Conservation (phyloP, 495 filamentous ascomycete species). For the Podospora fimiseda region DNA sequence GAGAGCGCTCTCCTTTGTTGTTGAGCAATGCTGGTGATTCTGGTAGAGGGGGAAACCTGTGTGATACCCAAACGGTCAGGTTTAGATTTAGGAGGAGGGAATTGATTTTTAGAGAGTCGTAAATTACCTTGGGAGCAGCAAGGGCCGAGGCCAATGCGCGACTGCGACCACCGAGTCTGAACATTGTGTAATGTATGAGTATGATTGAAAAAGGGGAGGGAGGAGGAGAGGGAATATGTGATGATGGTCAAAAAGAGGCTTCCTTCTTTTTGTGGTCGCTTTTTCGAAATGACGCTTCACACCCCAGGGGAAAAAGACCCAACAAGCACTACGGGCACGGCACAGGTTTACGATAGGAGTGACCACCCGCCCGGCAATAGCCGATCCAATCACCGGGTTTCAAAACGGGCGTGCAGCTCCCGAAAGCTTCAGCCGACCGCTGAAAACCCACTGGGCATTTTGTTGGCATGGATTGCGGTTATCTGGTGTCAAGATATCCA, state of each 20-base stretch:
- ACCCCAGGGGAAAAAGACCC: not conserved
- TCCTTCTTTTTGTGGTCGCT: not conserved
- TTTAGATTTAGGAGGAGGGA: too few relatives aligned
- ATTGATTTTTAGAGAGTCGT: too few relatives aligned
- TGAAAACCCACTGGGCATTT: too few relatives aligned
- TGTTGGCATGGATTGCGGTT: too few relatives aligned
- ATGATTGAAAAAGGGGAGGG: not conserved
- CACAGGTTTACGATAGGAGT: not conserved
- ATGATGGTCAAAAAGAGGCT: not conserved
- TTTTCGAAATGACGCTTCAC: conserved; percentile 8
- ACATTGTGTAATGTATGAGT: conserved; percentile 30
- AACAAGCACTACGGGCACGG: not conserved
- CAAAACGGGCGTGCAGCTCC: not conserved
- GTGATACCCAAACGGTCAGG: too few relatives aligned
- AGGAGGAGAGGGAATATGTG: not conserved
- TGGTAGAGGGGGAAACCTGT: conserved; percentile 35
- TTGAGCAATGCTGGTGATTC: conserved; percentile 40
- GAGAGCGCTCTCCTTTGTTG: conserved; percentile 79
- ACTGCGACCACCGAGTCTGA: conserved; percentile 42
- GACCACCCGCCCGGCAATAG: not conserved
- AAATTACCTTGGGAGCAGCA: conserved; percentile 40
- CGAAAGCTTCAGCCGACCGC: conserved; percentile 1
- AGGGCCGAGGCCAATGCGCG: conserved; percentile 44
- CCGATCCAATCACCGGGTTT: not conserved
- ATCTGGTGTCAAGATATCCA: not conserved